Evolutionary conservation across 768 basidiomycete genomes (phyloP), one percentile per base, ranked within the genome.

Genomic region (Boletus sp.): DNA sequence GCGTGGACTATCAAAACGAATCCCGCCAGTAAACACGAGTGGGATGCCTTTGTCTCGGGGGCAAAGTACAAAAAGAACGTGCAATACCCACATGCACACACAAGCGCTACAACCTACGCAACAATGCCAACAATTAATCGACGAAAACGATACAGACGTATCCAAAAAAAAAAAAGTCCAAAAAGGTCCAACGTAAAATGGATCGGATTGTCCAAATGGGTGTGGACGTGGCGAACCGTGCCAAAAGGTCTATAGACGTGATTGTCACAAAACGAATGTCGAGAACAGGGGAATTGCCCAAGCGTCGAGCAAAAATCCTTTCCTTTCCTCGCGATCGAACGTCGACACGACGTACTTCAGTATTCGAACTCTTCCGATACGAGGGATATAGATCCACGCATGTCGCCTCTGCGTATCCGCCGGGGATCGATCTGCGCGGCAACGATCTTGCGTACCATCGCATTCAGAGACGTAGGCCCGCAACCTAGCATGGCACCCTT

Each of bases 301-400:
- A 50, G 47, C 7, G 11, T 15, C 14, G 19, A 46, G 45, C 14
- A 10, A 27, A 19, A 21, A 5, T 13, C 25, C 25, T 25, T 8
- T 13, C 6, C 5, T 21, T 32, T 14, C 6, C 27, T 21, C 13
- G 5, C 30, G 15, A 32, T 8, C 4, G 13, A 46, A 29, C 11
- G 29, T 17, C 19, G 30, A 29, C 11, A 11, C 13, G 14, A 33
- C 8, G 25, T 25, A 7, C 13, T 17, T 79, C 67, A 88, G 60
- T 79, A 82, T 53, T 81, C 80, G 62, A 85, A 87, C 57, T 89
- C 84, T 63, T 89, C 87, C 2, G 83, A 82, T 30, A 86, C 75
- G 49, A 88, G 76, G 29, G 78, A 69, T 51, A 89, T 80, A 21
- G 74, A 77, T 17, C 86, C 83, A 35, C 80, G 77, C 68, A 76